These are phyloP conservation scores for Aspergillus sp. DNA, from an alignment of 2,329 filamentous ascomycete genomes.

Conservation along the genomic window DNA sequence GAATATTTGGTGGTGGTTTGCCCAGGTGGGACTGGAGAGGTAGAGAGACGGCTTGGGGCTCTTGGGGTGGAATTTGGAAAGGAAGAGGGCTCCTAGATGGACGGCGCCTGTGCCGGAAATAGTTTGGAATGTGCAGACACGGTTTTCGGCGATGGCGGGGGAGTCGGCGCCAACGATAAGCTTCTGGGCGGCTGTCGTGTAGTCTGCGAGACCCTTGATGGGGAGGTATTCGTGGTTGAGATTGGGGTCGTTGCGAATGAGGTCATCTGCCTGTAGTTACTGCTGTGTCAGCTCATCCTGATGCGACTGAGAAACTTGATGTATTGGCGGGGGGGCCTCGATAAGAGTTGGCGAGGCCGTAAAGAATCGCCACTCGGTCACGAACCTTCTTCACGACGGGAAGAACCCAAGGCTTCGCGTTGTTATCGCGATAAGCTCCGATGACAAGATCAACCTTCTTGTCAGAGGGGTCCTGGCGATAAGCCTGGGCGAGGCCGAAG, in stretches of 20 bases:
- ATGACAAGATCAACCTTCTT: slow-evolving; percentile 94
- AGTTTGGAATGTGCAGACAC: slow-evolving; percentile 80
- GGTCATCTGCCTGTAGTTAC: slow-evolving; percentile 73
- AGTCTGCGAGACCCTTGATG: slow-evolving; percentile 82
- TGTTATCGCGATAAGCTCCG: slow-evolving; percentile 92
- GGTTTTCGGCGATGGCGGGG: slow-evolving; percentile 79
- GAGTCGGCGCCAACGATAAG: slow-evolving; percentile 80
- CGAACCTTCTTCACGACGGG: slow-evolving; percentile 91
- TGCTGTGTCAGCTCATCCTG: neutral
- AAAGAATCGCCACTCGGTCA: neutral
- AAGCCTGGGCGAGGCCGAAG: slow-evolving; percentile 89
- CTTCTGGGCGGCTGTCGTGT: slow-evolving; percentile 88
- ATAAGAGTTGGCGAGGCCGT: neutral
- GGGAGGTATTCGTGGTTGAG: slow-evolving; percentile 98
- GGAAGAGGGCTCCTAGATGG: slow-evolving; percentile 90
- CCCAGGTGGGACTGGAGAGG: slow-evolving; percentile 94
- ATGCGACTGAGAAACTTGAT: neutral
- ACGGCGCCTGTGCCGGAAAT: slow-evolving; percentile 97
- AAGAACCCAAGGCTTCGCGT: slow-evolving; percentile 95
- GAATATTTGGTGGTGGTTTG: slow-evolving; percentile 99
- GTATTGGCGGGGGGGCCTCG: neutral
- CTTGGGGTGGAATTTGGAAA: slow-evolving; percentile 78
- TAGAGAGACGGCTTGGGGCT: slow-evolving; percentile 66
- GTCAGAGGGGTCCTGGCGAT: slow-evolving; percentile 69
- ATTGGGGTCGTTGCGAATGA: slow-evolving; percentile 81